Base-by-base conservation (phyloP, 768 basidiomycete genomes). In the Fomitopsis serialis region DNA sequence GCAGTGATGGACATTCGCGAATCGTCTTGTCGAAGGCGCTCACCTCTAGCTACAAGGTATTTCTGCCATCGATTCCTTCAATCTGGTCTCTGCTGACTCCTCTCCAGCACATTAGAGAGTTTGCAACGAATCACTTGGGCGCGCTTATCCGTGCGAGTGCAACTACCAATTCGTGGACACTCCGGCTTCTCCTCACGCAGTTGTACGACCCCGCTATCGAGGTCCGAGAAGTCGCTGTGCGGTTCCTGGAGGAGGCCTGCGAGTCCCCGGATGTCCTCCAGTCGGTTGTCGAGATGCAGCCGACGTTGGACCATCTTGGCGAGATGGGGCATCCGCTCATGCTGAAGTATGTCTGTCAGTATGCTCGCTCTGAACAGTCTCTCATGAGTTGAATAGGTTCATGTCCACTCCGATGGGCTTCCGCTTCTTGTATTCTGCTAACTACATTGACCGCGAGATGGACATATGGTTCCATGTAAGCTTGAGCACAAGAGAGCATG, bases 351-450 rank as follows among this genome's bases (percentile, higher is more conserved):
- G 84, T 54, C 6, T 69, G 42, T 47, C 45, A 23, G 4, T 21
- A 8, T 5, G 12, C 34, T 36, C 10, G 7, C 35, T 10, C 17
- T 10, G 21, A 25, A 27, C 13, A 37, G 11, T 45, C n/a, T 42
- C 22, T 36, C 2, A 7, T 7, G 1, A 29, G 11, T 22, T 32
- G 29, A 32, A 1, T 17, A 97, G 95, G 62, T 98, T 98, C 69
- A 87, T 98, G 78, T 95, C 94, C 10, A 96, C 92, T 6, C 79
- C 92, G 0, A 83, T 89, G 57, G 97, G 97, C 2, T 98, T 98
- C 67, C 80, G 85, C 5, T 98, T 95, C 68, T 78, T 99, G 3
- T 89, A 89, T 62, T 88, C 92, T 59, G 87, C 91, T 13, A 87
- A 88, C 3, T 98, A 98, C 63, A 95, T 99, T 54, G 88, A 93